Evolutionary conservation across 1,284 basidiomycete species (phyloP), one percentile per base, ranked within the genome.

Genomic region (Afroboletus lepidellus): DNA sequence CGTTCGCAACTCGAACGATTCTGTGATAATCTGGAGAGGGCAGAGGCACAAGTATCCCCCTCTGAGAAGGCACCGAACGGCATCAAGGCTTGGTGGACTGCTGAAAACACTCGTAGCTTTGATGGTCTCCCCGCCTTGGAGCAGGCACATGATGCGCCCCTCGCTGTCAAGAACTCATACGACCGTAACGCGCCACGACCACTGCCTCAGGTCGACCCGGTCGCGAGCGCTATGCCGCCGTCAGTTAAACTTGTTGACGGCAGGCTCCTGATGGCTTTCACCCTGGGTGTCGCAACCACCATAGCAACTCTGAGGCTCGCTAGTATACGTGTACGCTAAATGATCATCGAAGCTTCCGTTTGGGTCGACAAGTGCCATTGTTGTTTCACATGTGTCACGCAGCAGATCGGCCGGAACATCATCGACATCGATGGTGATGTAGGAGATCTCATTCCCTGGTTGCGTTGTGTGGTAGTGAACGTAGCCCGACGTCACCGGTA

Each of bases 41-140:
- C 55, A 15, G 57, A 60, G 7, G 50, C 42, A 20, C 30, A 50
- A 50, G 51, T 53, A 13, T 12, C 50, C 12, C 57, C 55, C 3
- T 25, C 43, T 25, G 55, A 55, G 39, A 60, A 54, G 30, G 56
- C 63, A 13, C 33, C 50, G 1, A 63, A 63, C 3, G 77, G 77
- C 1, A 67, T 79, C 58, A 72, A 71, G 51, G 58, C 68, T 1
- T 80, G 76, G 66, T 80, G 78, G 79, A 57, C 61, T 13, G 58
- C 59, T 2, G 65, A 72, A 39, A 81, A 81, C 41, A 48, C 65
- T 2, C 50, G 48, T 15, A 77, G 75, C 45, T 53, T 78, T 8
- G 76, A 78, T 54, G 77, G 77, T 20, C 71, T 80, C 5, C 76
- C 77, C 0, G 75, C 64, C 4, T 54, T 80, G 8, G 44, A 49